Conservation (phyloP, 768 basidiomycete genomes). For the Amanita thiersii region DNA sequence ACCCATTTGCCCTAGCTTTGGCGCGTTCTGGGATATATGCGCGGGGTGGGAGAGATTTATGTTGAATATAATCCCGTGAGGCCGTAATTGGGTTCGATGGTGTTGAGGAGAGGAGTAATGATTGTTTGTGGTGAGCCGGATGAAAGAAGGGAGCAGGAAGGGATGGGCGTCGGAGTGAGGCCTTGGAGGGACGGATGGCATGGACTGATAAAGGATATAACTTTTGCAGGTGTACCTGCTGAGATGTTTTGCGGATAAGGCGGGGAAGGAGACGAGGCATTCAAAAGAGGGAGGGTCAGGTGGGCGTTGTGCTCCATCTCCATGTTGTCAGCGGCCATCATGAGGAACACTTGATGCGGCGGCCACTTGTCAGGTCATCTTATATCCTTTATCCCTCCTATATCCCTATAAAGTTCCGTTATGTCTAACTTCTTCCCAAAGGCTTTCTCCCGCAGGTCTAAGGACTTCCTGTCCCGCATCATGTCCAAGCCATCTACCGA, state of each 20-base stretch:
- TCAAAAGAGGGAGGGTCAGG: background rate
- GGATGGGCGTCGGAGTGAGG: slow-evolving; percentile 26
- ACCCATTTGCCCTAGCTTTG: slow-evolving; percentile 12
- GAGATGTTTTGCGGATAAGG: slow-evolving; percentile 35
- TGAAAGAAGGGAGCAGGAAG: slow-evolving; percentile 35
- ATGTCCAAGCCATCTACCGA: slow-evolving; percentile 7
- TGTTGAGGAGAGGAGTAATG: slow-evolving; percentile 58
- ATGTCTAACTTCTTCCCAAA: slow-evolving; percentile 15
- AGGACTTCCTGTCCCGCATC: background rate
- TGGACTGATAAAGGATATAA: slow-evolving; percentile 18
- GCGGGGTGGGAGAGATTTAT: slow-evolving; percentile 52
- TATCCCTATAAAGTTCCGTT: slow-evolving; percentile 18
- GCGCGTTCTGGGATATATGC: slow-evolving; percentile 23
- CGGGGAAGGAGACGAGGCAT: slow-evolving; percentile 74
- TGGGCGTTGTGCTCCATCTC: slow-evolving; percentile 1
- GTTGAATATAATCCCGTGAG: slow-evolving; percentile 37
- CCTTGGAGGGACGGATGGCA: slow-evolving; percentile 3
- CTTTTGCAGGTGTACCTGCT: slow-evolving; percentile 16
- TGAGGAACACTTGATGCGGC: too few relatives aligned
- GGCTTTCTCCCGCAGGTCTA: too few relatives aligned
- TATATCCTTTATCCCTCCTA: too few relatives aligned
- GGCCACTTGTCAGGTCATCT: too few relatives aligned
- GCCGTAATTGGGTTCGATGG: slow-evolving; percentile 47
- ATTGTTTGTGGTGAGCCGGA: slow-evolving; percentile 35
- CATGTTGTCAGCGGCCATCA: background rate